Evolutionary conservation across 1,284 basidiomycete species (phyloP), one percentile per base, ranked within the genome.

Genomic region (Trichosporon asahii): DNA sequence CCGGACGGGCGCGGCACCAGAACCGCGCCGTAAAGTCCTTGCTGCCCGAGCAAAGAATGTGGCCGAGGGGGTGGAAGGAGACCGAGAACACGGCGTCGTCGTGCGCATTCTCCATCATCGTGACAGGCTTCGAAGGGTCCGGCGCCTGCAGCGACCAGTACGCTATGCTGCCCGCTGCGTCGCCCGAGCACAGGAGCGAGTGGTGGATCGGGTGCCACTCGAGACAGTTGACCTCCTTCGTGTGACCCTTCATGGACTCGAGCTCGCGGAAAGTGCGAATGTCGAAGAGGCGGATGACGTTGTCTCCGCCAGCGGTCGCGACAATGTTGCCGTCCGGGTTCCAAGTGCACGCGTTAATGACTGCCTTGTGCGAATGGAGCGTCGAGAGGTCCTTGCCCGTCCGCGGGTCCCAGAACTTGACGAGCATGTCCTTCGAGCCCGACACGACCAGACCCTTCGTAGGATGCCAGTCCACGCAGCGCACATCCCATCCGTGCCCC

Each of bases 341-440:
- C 94, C 96, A 99, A 14, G 90, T 86, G 27, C 94, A 86, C 0
- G 95, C 91, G 82, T 98, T 95, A 53, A 99, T 90, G 0, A 95
- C 98, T 75, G 98, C 97, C 85, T 98, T 98, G 84, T 98, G 95
- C 69, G 94, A 91, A 81, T 98, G 95, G 91, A 96, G 83, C 0
- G 94, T 95, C 5, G 92, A 92, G 11, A 98, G 87, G 44, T 90
- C 89, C 5, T 92, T 93, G 44, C 91, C 92, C 9, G 91, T 92
- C 57, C 95, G 87, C 7, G 96, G 97, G 84, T 99, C 96, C 96
- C 96, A 99, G 83, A 99, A 98, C 79, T 98, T 99, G 83, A 99
- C 94, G 75, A 95, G 88, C 83, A 98, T 98, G 83, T 99, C 97
- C 84, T 98, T 98, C 78, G 92, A 93, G 29, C 97, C 96, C 0